Base-by-base conservation (phyloP, 2,329 filamentous ascomycete species). In the Colletotrichum noveboracense region DNA sequence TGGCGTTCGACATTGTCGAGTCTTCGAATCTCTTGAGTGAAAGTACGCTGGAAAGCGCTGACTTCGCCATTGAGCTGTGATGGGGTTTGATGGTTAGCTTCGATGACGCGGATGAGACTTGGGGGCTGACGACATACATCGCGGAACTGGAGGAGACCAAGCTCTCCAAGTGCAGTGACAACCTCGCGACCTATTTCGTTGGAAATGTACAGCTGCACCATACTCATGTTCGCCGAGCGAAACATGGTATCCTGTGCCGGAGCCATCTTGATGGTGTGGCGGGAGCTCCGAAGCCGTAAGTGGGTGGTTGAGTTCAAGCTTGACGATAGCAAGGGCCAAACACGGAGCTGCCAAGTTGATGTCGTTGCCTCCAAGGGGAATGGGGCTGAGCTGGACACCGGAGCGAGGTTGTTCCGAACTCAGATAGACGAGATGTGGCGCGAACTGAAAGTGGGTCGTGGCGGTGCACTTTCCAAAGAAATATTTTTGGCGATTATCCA, bases 221-320 rank as follows among this genome's bases (percentile, higher is more conserved):
- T 94, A 91, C 96, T 98, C 97, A 99, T 99, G 87, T 98, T 95
- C 95, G 96, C 95, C 85, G 97, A 99, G 91, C 97, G 96, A 93
- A 99, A 98, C 89, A 98, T 95, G 87, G 96, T 98, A 88, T 98
- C 96, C 88, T 95, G 88, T 85, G 88, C 87, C 80, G 90, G 88
- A 86, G 91, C 91, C 92, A 94, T 94, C 79, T 79, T 86, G 83
- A 77, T 79, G 71, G 43, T 28, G 75, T 77, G 77, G 58, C 66
- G 70, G 75, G 43, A 74, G 78, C 78, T 78, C 79, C 79, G 64
- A 71, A 58, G 73, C 76, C 62, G 74, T 71, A 58, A 60, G 28
- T 68, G 62, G 66, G 66, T 66, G 74, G 58, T 76, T 30, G 43
- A 48, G 66, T 64, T 74, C 56, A 71, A 77, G 77, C 77, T 78